These are phyloP conservation scores for Alternaria brassicae DNA, from an alignment of 2,329 filamentous ascomycete species.

Conservation along the genomic window DNA sequence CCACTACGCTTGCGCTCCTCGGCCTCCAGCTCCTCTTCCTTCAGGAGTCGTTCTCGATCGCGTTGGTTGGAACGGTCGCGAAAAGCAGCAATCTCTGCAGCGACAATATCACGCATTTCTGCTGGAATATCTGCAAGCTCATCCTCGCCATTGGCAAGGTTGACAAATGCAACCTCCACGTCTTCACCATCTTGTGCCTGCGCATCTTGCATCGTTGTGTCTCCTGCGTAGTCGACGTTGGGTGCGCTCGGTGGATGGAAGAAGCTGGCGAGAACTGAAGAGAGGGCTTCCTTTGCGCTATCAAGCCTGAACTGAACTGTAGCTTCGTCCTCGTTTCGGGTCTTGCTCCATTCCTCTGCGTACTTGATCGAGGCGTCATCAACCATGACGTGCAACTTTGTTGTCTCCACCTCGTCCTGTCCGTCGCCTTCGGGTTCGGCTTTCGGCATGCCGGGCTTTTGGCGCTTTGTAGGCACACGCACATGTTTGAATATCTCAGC, in stretches of 20 bases:
- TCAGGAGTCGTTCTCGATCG: conserved; percentile 83
- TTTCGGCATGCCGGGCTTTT: conserved; percentile 59
- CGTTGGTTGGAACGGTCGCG: conserved; percentile 87
- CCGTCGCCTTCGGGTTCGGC: conserved; percentile 54
- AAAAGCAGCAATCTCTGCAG: conserved; percentile 92
- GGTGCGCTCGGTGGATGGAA: conserved; percentile 66
- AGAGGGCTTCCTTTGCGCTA: conserved; percentile 71
- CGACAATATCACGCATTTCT: conserved; percentile 94
- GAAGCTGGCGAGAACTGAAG: conserved; percentile 72
- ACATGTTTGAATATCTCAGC: conserved; percentile 84
- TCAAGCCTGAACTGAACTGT: conserved; percentile 73
- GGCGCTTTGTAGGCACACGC: conserved; percentile 80
- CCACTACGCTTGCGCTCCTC: conserved; percentile 76
- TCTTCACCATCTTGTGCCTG: conserved; percentile 62
- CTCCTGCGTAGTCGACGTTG: conserved; percentile 66
- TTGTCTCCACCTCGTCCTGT: conserved; percentile 66
- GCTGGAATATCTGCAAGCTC: conserved; percentile 94
- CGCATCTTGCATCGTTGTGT: conserved; percentile 71
- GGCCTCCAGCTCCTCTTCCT: conserved; percentile 92
- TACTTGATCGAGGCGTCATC: conserved; percentile 86
- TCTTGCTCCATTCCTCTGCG: conserved; percentile 79
- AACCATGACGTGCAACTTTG: conserved; percentile 71
- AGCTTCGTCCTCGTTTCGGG: conserved; percentile 67
- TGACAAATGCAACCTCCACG: conserved; percentile 88
- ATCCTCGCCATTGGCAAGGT: conserved; percentile 76